phyloP scores from a whole-genome alignment of 345 rosid genomes.

The Acer saccharum region DNA sequence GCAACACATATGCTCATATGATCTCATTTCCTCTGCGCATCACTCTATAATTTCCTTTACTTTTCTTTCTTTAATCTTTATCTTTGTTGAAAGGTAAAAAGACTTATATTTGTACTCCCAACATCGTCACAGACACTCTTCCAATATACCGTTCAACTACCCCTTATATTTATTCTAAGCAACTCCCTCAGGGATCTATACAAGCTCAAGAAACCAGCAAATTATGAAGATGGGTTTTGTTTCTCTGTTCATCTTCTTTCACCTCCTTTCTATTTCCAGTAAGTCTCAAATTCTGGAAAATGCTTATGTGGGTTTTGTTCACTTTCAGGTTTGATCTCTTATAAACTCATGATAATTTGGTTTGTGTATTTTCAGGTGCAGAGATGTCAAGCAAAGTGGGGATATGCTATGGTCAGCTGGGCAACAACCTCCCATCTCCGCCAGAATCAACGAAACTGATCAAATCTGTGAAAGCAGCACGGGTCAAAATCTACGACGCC shows the following conservation, averaged over 20 bases:
- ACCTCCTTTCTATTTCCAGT: slow-evolving; percentile 3
- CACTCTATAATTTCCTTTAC: background rate
- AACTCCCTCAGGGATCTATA: background rate
- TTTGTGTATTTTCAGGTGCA: slow-evolving; percentile 32
- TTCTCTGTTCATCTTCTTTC: background rate
- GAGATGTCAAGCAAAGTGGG: slow-evolving; percentile 59
- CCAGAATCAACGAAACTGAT: slow-evolving; percentile 47
- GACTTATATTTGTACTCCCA: no score
- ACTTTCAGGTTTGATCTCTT: background rate
- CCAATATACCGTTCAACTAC: background rate
- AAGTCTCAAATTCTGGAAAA: background rate
- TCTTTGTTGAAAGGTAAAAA: background rate
- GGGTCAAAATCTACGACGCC: slow-evolving; percentile 79
- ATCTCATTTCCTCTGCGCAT: no score
- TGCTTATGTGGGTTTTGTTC: background rate
- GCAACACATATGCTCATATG: background rate
- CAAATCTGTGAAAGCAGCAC: slow-evolving; percentile 50
- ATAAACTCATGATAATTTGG: background rate
- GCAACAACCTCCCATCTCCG: slow-evolving; percentile 69
- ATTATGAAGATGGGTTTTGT: background rate
- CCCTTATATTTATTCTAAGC: background rate
- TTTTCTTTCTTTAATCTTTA: background rate
- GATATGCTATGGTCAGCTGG: slow-evolving; percentile 81
- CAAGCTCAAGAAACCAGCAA: background rate
- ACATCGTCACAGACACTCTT: background rate